These are phyloP conservation scores for Cladosporium colombiae DNA, from an alignment of 2,329 filamentous ascomycete genomes.

Conservation along the genomic window DNA sequence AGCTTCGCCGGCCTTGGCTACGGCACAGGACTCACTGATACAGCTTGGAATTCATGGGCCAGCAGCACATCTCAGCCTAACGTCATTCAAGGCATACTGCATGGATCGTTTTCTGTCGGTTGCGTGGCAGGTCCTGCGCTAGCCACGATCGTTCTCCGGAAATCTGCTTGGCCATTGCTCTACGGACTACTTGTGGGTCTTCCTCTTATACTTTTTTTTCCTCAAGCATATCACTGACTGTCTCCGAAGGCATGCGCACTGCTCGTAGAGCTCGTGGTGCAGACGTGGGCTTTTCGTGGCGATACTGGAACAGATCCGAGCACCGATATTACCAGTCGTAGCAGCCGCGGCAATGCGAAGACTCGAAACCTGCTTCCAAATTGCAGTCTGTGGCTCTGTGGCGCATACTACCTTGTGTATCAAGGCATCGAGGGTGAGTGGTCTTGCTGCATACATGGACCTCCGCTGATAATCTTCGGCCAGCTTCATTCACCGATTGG, in stretches of 20 bases:
- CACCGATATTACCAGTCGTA: too few relatives aligned
- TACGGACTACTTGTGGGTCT: background rate
- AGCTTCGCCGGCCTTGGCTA: slow-evolving; percentile 9
- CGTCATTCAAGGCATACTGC: slow-evolving; percentile 6
- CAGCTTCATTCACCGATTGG: slow-evolving; percentile 16
- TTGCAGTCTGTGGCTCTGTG: background rate
- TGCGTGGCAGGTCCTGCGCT: slow-evolving; percentile 5
- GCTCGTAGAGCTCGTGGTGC: background rate
- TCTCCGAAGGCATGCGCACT: background rate
- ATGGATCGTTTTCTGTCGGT: slow-evolving; percentile 7
- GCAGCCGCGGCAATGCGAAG: background rate
- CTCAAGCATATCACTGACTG: background rate
- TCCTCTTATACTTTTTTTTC: too few relatives aligned
- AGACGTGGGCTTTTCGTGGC: background rate
- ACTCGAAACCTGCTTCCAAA: background rate
- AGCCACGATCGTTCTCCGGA: background rate
- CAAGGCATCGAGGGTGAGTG: slow-evolving; percentile 12
- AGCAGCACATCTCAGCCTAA: background rate
- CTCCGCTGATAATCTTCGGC: background rate
- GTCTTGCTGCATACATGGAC: background rate
- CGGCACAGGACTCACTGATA: slow-evolving; percentile 12
- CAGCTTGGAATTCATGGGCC: slow-evolving; percentile 12
- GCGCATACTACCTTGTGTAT: slow-evolving; percentile 9
- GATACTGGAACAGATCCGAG: background rate
- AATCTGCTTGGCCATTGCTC: background rate